Evolutionary conservation across 176 grass and related monocot species (phyloP).

Genomic region (Musa itinerans): DNA sequence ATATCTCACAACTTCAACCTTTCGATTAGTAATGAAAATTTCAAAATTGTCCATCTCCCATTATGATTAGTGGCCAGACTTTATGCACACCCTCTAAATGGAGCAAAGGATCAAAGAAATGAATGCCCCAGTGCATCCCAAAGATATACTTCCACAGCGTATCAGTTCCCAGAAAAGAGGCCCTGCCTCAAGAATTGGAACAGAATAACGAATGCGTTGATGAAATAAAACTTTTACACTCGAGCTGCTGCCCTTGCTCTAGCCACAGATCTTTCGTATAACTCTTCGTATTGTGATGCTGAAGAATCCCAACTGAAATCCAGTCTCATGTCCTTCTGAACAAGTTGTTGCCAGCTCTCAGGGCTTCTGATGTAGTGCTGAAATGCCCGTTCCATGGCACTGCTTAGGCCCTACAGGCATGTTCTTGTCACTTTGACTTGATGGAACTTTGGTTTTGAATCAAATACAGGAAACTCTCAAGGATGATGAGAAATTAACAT

Average conservation of each 20-base stretch:
- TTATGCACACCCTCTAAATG: background rate
- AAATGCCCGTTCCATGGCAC: conserved; percentile 67
- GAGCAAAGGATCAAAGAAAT: background rate
- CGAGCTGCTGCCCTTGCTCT: conserved; percentile 50
- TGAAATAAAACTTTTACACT: conserved; percentile 5
- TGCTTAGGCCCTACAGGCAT: conserved; percentile 43
- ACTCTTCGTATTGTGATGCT: conserved; percentile 66
- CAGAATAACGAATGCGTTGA: background rate
- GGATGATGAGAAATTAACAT: background rate
- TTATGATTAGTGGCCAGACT: too few species aligned
- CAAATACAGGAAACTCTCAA: background rate
- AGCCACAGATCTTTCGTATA: conserved; percentile 55
- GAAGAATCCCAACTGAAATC: conserved; percentile 92
- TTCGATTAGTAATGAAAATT: too few species aligned
- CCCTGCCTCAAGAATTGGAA: background rate
- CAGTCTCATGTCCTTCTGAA: conserved; percentile 67
- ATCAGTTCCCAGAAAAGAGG: background rate
- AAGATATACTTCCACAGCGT: background rate
- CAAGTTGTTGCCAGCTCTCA: conserved; percentile 62
- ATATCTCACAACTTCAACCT: too few species aligned
- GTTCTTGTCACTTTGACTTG: background rate
- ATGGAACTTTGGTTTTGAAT: background rate
- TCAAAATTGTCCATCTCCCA: too few species aligned
- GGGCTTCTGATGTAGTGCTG: conserved; percentile 61
- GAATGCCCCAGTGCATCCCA: background rate